These are phyloP conservation scores for Boletus edulis DNA, from an alignment of 768 basidiomycete genomes.

Conservation along the genomic window DNA sequence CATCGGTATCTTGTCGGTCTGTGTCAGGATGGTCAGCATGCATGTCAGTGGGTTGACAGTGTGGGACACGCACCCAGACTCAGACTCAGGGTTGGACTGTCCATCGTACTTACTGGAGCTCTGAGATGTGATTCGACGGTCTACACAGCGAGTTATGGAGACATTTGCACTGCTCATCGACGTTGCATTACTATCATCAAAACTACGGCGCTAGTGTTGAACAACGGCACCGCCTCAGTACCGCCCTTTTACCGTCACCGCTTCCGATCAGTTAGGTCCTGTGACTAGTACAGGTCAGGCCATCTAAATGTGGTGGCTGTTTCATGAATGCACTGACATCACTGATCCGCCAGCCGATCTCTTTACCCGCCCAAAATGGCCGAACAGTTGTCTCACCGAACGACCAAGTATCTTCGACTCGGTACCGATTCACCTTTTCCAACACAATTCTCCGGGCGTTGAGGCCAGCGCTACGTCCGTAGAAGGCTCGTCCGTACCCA, in stretches of 20 bases:
- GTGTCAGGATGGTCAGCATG: not conserved
- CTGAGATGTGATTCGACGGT: not conserved
- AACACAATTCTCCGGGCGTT: slow-evolving; percentile 42
- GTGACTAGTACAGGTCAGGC: slow-evolving; percentile 4
- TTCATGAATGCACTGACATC: slow-evolving; percentile 14
- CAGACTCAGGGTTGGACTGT: slow-evolving; percentile 5
- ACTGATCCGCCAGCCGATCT: slow-evolving; percentile 67
- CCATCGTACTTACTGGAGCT: slow-evolving; percentile 12
- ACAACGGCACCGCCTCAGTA: slow-evolving; percentile 25
- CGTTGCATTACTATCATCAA: not conserved
- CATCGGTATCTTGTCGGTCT: slow-evolving; percentile 37
- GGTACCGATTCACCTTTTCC: slow-evolving; percentile 35
- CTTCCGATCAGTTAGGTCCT: not conserved
- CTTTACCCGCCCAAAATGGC: slow-evolving; percentile 88
- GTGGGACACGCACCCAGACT: slow-evolving; percentile 15
- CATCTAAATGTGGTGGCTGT: not conserved
- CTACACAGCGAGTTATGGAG: slow-evolving; percentile 12
- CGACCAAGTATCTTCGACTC: slow-evolving; percentile 49
- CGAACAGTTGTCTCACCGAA: slow-evolving; percentile 51
- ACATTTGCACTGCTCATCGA: slow-evolving; percentile 6
- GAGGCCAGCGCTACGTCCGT: slow-evolving; percentile 40
- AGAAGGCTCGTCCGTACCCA: slow-evolving; percentile 77
- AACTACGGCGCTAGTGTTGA: slow-evolving; percentile 7
- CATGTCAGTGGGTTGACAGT: not conserved
- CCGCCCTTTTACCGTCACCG: not conserved